These are phyloP conservation scores for Maudiozyma serrabonitensis DNA, from an alignment of 805 yeast species.

Conservation along the genomic window DNA sequence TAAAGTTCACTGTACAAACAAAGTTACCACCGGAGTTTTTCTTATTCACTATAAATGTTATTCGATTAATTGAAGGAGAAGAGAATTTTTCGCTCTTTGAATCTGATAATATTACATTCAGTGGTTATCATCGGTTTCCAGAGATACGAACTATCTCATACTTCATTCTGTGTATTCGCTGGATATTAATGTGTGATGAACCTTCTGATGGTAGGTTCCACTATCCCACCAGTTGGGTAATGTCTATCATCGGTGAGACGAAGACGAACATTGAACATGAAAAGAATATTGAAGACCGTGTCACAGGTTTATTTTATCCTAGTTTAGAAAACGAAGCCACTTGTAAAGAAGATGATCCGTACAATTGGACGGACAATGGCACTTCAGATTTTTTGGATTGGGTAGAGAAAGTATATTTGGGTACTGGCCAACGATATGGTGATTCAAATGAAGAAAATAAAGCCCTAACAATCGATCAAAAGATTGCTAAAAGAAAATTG, in stretches of 20 bases:
- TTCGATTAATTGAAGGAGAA: constrained; percentile 6
- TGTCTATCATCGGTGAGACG: not conserved
- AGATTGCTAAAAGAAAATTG: constrained; percentile 23
- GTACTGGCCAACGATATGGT: constrained; percentile 5
- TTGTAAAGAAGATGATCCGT: constrained; percentile 3
- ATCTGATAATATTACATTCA: constrained; percentile 6
- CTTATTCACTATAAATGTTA: constrained; percentile 10
- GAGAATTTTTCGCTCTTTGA: constrained; percentile 8
- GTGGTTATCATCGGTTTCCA: constrained; percentile 8
- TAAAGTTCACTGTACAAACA: constrained; percentile 14
- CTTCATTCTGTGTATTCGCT: constrained; percentile 16
- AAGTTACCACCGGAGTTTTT: constrained; percentile 23
- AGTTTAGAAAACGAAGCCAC: not conserved
- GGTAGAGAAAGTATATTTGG: constrained; percentile 19
- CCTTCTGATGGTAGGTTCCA: constrained; percentile 5
- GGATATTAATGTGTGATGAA: constrained; percentile 13
- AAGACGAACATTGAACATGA: not conserved
- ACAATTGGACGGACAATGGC: constrained; percentile 15
- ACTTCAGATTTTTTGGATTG: constrained; percentile 21
- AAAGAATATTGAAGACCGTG: constrained; percentile 1
- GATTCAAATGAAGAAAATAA: constrained; percentile 1
- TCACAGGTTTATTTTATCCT: constrained; percentile 4
- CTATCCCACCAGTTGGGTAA: constrained; percentile 10
- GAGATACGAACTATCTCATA: constrained; percentile 18
- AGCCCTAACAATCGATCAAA: constrained; percentile 19